phyloP scores from a whole-genome alignment of 2,329 filamentous ascomycete species.

The Pochonia chlamydosporia region DNA sequence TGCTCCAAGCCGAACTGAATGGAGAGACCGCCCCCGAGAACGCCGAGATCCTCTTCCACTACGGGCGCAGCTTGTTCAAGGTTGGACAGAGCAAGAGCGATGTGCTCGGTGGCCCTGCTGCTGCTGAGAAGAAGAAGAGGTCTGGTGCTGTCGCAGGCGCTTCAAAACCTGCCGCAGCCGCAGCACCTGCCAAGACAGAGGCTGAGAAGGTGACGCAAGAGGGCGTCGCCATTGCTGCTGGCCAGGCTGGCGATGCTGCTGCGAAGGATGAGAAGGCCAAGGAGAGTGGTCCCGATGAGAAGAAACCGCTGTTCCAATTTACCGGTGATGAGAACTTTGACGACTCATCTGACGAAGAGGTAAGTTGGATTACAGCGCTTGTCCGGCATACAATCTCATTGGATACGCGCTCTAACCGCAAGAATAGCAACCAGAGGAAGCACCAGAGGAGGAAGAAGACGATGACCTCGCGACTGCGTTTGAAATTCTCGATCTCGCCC shows the following conservation, averaged over 20 bases:
- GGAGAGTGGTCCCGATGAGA: constrained; percentile 29
- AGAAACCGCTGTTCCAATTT: constrained; percentile 85
- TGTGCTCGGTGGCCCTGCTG: constrained; percentile 78
- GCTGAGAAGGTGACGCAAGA: constrained; percentile 40
- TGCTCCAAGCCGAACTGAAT: constrained; percentile 85
- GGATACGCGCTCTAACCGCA: constrained; percentile 5
- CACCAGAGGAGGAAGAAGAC: constrained; percentile 52
- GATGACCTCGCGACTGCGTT: constrained; percentile 77
- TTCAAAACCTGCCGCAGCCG: constrained; percentile 29
- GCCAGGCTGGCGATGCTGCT: constrained; percentile 35
- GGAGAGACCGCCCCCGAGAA: constrained; percentile 89
- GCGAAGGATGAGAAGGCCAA: constrained; percentile 31
- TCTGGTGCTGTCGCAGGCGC: constrained; percentile 35
- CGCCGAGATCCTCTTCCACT: constrained; percentile 88
- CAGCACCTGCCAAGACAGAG: constrained; percentile 32
- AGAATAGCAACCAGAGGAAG: constrained; percentile 31
- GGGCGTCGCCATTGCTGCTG: constrained; percentile 36
- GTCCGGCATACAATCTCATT: constrained; percentile 13
- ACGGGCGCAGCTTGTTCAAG: constrained; percentile 89
- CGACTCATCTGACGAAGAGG: constrained; percentile 70
- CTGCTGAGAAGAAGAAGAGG: constrained; percentile 44
- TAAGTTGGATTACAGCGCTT: constrained; percentile 22
- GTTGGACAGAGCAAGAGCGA: constrained; percentile 93
- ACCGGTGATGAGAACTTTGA: constrained; percentile 92
- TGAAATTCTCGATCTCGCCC: constrained; percentile 77